Base-by-base conservation (phyloP, 345 rosid species). In the Clarkia xantiana region DNA sequence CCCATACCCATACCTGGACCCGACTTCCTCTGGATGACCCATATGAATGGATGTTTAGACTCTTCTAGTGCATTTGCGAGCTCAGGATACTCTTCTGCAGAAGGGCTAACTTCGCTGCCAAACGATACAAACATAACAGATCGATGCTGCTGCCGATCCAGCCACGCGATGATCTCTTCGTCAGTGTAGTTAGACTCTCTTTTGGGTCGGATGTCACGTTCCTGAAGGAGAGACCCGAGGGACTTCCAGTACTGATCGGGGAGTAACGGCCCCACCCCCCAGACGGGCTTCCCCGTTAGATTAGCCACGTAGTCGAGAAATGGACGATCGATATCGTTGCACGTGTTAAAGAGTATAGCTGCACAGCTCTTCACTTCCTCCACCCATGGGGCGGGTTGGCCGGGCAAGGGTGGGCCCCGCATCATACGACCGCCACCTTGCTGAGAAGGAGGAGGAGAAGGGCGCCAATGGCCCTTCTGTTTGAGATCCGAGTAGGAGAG, bases 341-440 rank as follows among this genome's bases (percentile, higher is more conserved):
- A 70, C 22, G 67, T 77, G 66, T 73, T 77, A 39, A 71, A 45
- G 18, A 73, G 58, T 36, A 73, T 48, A 0, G 71, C 71, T 1
- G 49, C 48, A 0, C 72, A 60, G 45, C 69, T 62, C 19, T 63
- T 53, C 16, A 61, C 66, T 17, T 55, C 67, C 3, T 49, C 61
- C 20, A 68, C 62, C 79, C 82, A 76, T 1, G 68, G 71, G 16
- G 78, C 72, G 3, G 51, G 62, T 15, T 57, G 57, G 2, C 78
- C 76, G 7, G 67, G 72, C 23, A 49, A 49, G 0, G 72, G 78
- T 11, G 78, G 74, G 14, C 67, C 73, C 14, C 19, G 18, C 42
- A 17, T 10, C 42, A 6, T 39, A 4, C 42, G 51, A 14, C 68
- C 62, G 3, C 65, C 53, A 20, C 52, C 29, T 11, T 52, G 44